Conservation (phyloP, 306 rosid species). For the Trifolium dubium region DNA sequence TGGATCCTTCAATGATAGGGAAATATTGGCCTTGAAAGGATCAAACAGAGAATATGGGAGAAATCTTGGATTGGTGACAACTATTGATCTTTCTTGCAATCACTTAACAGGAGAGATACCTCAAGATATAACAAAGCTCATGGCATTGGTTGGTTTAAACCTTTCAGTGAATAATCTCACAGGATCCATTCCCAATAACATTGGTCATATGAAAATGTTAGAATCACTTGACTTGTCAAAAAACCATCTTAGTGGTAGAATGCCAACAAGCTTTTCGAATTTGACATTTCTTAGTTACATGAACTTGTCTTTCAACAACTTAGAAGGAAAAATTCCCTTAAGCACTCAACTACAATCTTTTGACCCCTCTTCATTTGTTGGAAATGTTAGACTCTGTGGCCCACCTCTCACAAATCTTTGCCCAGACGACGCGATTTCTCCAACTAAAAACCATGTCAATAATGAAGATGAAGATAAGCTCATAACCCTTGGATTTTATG, state of each 20-base stretch:
- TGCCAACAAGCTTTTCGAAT: constrained; percentile 20
- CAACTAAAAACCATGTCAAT: neutral
- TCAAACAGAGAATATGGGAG: constrained; percentile 31
- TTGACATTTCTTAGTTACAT: neutral
- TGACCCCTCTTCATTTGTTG: constrained; percentile 19
- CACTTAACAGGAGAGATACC: constrained; percentile 46
- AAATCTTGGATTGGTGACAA: constrained; percentile 11
- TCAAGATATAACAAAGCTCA: constrained; percentile 22
- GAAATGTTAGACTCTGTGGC: constrained; percentile 46
- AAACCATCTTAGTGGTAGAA: constrained; percentile 12
- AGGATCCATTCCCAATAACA: constrained; percentile 41
- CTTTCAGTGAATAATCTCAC: constrained; percentile 40
- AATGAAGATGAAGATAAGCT: neutral
- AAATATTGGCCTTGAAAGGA: constrained; percentile 40
- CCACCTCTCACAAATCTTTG: constrained; percentile 25
- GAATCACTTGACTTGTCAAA: constrained; percentile 46
- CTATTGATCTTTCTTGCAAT: constrained; percentile 24
- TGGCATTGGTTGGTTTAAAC: constrained; percentile 38
- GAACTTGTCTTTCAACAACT: constrained; percentile 23
- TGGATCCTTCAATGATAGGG: neutral
- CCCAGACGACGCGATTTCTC: neutral
- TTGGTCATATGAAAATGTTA: constrained; percentile 39
- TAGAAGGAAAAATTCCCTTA: neutral
- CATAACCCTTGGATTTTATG: no score
- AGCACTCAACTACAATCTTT: neutral